Conservation (phyloP, 2,329 filamentous ascomycete genomes). For the Fusarium sp. region DNA sequence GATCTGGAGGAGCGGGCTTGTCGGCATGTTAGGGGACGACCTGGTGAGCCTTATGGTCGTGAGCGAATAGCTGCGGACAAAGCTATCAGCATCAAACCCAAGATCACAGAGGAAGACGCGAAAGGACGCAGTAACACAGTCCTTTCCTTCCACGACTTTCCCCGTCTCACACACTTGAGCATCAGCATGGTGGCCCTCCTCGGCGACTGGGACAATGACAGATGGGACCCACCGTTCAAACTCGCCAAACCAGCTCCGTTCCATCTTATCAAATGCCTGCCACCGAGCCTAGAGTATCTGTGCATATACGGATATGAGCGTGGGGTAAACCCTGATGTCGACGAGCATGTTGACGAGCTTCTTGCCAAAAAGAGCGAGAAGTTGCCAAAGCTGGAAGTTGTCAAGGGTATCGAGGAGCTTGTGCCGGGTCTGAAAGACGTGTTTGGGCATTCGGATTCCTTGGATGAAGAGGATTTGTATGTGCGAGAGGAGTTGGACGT, state of each 20-base stretch:
- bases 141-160: not conserved
- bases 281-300: not conserved
- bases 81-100: not conserved
- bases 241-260: not conserved
- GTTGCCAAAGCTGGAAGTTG: not conserved
- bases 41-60: not conserved
- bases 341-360: not conserved
- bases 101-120: accelerated
- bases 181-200: not conserved
- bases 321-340: not conserved
- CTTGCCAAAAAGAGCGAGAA: not conserved
- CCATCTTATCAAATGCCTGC: not conserved
- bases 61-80: not conserved
- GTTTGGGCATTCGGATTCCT: not conserved
- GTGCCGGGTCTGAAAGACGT: not conserved
- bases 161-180: not conserved
- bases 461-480: not conserved
- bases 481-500: no score
- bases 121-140: not conserved
- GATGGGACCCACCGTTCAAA: accelerated
- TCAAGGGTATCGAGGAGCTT: not conserved
- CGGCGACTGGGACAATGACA: not conserved
- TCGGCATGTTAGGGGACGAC: not conserved
- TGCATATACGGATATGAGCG: not conserved
- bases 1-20: not conserved